Evolutionary conservation across 164 flowering plant genomes (phyloP).

Genomic region (Platanus orientalis): DNA sequence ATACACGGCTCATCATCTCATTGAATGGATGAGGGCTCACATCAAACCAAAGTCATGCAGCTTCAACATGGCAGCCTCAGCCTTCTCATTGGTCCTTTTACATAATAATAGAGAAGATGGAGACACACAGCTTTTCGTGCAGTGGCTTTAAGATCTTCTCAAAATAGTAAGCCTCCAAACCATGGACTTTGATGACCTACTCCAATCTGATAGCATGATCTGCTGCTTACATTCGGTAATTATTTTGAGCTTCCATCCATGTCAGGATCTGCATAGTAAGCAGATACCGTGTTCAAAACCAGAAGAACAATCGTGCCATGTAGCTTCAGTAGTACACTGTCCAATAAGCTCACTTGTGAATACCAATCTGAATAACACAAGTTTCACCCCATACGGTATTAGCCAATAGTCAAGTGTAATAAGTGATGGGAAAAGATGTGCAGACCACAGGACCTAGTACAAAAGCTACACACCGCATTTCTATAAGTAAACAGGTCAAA

Average conservation of each 20-base stretch:
- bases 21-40: conserved; percentile 44
- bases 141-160: conserved; percentile 19
- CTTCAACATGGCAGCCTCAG: conserved; percentile 51
- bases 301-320: background rate
- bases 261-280: conserved; percentile 22
- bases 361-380: background rate
- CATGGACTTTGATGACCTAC: conserved; percentile 31
- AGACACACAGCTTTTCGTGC: conserved; percentile 41
- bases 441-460: background rate
- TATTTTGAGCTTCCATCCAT: conserved; percentile 25
- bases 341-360: background rate
- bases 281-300: conserved; percentile 9
- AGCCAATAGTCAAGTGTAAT: background rate
- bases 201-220: conserved; percentile 45
- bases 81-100: conserved; percentile 30
- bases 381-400: background rate
- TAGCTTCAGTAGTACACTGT: background rate
- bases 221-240: conserved; percentile 25
- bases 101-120: conserved; percentile 51
- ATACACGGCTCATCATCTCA: conserved; percentile 63
- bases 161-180: conserved; percentile 47
- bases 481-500: background rate
- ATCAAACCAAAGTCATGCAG: conserved; percentile 34
- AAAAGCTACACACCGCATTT: background rate
- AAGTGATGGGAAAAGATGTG: background rate